Base-by-base conservation (phyloP, 1,284 basidiomycete genomes). In the Cutaneotrichosporon sp. region DNA sequence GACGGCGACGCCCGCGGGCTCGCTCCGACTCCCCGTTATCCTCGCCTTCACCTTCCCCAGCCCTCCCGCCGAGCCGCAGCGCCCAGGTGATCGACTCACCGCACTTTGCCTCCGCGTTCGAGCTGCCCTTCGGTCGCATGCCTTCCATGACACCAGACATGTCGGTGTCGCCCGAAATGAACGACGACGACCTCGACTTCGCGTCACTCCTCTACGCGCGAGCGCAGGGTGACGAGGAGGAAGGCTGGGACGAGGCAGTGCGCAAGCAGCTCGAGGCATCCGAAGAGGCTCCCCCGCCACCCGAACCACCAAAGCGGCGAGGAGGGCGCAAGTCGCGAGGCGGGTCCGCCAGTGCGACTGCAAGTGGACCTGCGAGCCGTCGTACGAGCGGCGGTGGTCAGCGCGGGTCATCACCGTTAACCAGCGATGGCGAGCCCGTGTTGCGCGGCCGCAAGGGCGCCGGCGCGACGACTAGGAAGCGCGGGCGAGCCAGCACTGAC, bases 61-160 rank as follows among this genome's bases (percentile, higher is more conserved):
- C 58, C 5, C 53, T 46, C 11, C 36, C 24, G 0, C 43, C 62
- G n/a, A 60, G 59, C 51, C 46, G 60, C 20, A 56, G 57, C 27
- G 60, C 62, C 18, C 29, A 20, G 24, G 56, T 67, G 14, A 67
- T 67, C 45, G 58, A 67, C 58, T 56, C 55, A 8, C 57, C 58
- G 4, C 66, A 67, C 56, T 67, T 67, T 34, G 56, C 45, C 42
- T 46, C 55, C 20, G 36, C 16, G 24, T 67, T 67, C 50, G 59
- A 62, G 42, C 60, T 67, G 9, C 66, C 66, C 2, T 52, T 56
- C 27, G 47, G 47, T 1, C 16, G 33, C 27, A 36, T 54, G 33
- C 7, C 25, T n/a, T n/a, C 47, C 36, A 38, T 38, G 9, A 34
- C 46, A 16, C 56, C 50, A 9, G 59, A 52, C 43, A 42, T 20